Base-by-base conservation (phyloP, 2,329 filamentous ascomycete genomes). In the Cryphonectria parasitica region DNA sequence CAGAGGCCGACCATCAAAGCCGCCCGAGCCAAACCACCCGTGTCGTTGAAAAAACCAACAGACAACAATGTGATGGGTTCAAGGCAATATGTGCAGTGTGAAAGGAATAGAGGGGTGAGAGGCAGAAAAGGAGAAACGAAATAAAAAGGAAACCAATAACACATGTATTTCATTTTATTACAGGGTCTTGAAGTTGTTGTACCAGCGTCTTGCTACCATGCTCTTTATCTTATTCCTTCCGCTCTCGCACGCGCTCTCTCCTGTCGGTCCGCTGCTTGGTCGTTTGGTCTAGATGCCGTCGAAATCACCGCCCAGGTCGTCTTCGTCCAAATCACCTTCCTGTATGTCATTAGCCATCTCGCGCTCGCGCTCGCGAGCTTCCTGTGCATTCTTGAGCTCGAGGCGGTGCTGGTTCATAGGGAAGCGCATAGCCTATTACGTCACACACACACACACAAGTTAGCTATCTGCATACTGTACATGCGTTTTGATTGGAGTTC, bases 331-430 rank as follows among this genome's bases (percentile, higher is more conserved):
- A 78, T 99, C 96, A 28, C 95, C 96, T 75, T 98, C 96, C 82
- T 97, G 94, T 79, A 99, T 98, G 86, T 99, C 96, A 87, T 98
- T 98, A 74, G 95, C 96, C 86, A 99, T 90, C 83, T 99, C 96
- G 25, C 96, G 89, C 85, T 99, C 96, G 28, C 96, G 89, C 81
- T 99, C 96, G 66, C 96, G 89, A n/a, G 96, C 96, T 83, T 99
- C 97, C 82, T 98, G 95, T 0, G 96, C 96, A 77, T 97, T 98
- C 88, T 98, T 98, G 69, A 99, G 88, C 83, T 99, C 96, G 69
- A 98, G 87, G 25, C 96, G 90, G 83, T 99, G 96, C 82, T 98
- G 96, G 85, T 99, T 98, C 95, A 98, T 98, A 2, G 96, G 96
- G 83, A 98, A 99, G 69, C 96, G 90, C 96, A 99, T 99, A 36